Base-by-base conservation (phyloP, 345 rosid species). In the Ricinus communis region DNA sequence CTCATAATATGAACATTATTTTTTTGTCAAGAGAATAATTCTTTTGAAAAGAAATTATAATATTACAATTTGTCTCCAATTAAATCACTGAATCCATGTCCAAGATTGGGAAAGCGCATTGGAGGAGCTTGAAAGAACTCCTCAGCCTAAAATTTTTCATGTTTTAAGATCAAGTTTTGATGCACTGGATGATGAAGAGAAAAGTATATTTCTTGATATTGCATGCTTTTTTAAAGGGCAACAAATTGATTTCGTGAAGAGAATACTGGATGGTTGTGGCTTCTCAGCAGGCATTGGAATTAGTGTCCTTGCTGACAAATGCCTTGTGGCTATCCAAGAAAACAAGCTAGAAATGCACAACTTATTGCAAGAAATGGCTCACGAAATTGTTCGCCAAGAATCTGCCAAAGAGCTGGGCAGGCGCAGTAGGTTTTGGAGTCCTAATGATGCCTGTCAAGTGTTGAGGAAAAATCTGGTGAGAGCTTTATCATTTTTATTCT, bases 321-420 rank as follows among this genome's bases (percentile, higher is more conserved):
- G 61, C 19, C 61, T 56, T 27, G 28, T 56, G 5, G 25, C 36
- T 8, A 27, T 56, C 19, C 19, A 8, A 14, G 61, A 56, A 27
- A 56, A 28, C 61, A 56, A 56, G 61, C 31, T 56, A 12, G 36
- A 56, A 33, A n/a, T 56, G 61, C 61, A 56, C 25, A 19, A 56
- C 18, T 56, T 56, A 18, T 22, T 56, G 1, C 36, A 11, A 13
- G 19, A 27, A 56, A 56, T 56, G 61, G 61, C 61, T 11, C 61
- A 27, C 25, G 61, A 27, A 56, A 56, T 56, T 56, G 61, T 56
- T 56, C 61, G 36, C 36, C 61, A 56, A 56, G 61, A 56, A 28
- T 56, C 61, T 8, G 19, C 25, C 12, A 56, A 27, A 2, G 36
- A 56, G 18, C 36, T 56, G 5, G 61, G 61, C 5, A 56, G 12